Evolutionary conservation across 805 yeast genomes (phyloP).

Genomic region (Yarrowia divulgata): DNA sequence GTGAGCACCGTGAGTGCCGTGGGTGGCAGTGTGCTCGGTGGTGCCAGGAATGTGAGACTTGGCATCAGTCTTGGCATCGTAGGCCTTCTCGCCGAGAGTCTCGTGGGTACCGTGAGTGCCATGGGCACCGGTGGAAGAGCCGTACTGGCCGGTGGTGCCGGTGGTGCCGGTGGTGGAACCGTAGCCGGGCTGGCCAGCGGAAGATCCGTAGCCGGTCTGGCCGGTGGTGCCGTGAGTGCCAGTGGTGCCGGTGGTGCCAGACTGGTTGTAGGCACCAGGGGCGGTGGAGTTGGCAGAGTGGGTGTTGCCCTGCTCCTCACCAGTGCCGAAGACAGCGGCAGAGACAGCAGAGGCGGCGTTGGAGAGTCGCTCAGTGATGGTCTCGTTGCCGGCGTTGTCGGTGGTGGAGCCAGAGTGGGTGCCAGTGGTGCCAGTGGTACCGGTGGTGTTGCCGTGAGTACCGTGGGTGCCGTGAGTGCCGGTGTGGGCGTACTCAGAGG

Average conservation of each 20-base stretch:
- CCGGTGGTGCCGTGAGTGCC: conserved; percentile 23
- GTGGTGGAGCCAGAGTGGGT: not conserved
- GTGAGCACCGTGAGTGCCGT: conserved; percentile 13
- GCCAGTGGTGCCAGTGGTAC: not conserved
- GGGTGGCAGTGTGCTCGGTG: conserved; percentile 13
- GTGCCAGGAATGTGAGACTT: conserved; percentile 29
- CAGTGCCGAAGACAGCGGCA: conserved; percentile 35
- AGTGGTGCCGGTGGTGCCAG: conserved; percentile 37
- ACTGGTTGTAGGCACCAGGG: conserved; percentile 22
- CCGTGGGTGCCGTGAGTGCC: conserved; percentile 2
- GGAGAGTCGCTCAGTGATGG: conserved; percentile 17
- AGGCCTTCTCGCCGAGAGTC: conserved; percentile 26
- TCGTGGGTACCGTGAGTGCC: conserved; percentile 14
- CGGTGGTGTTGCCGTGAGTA: not conserved
- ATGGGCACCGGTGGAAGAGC: not conserved
- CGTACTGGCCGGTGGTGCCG: conserved; percentile 23
- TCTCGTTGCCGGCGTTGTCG: not conserved
- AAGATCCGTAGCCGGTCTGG: conserved; percentile 15
- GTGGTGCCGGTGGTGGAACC: not conserved
- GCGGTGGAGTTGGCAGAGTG: conserved; percentile 20
- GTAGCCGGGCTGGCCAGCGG: conserved; percentile 26
- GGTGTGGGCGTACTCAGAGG: conserved; percentile 11
- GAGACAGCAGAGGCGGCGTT: conserved; percentile 39
- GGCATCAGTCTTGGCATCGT: conserved; percentile 11
- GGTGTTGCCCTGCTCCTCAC: conserved; percentile 24